Conservation (phyloP, 2,329 filamentous ascomycete genomes). For the Triangularia verruculosa region DNA sequence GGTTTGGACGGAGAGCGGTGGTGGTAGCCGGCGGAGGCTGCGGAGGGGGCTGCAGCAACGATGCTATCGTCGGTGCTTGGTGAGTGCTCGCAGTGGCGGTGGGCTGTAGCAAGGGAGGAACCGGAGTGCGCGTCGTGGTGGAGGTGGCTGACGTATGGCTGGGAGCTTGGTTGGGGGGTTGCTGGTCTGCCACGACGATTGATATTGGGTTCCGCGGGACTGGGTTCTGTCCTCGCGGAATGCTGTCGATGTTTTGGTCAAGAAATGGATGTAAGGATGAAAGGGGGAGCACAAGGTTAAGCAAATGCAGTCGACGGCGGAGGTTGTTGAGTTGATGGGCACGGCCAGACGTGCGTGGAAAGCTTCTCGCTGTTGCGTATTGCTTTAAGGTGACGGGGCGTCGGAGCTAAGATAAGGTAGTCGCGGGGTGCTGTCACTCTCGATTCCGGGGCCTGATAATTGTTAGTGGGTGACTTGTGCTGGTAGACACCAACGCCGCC, state of each 20-base stretch:
- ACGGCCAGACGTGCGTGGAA: not conserved
- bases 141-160: slow-evolving; percentile 60
- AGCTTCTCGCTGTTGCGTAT: slow-evolving; percentile 9
- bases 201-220: slow-evolving; percentile 43
- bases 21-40: slow-evolving; percentile 24
- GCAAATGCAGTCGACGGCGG: not conserved
- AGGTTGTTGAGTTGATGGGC: not conserved
- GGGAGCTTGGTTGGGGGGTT: slow-evolving; percentile 42
- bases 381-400: slow-evolving; percentile 2
- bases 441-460: not conserved
- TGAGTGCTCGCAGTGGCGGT: slow-evolving; percentile 44
- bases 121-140: slow-evolving; percentile 48
- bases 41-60: slow-evolving; percentile 22
- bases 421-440: slow-evolving; percentile 19
- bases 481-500: not conserved
- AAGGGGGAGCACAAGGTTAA: slow-evolving; percentile 5
- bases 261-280: not conserved
- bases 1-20: slow-evolving; percentile 17
- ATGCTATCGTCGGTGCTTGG: slow-evolving; percentile 17
- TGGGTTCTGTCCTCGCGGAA: not conserved
- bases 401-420: slow-evolving; percentile 1
- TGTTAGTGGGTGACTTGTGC: not conserved
- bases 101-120: slow-evolving; percentile 44
- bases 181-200: slow-evolving; percentile 72
- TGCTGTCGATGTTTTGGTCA: not conserved